A percentile compares a stretch with the other conserved stretches of the same genome.
phyloP scores from a whole-genome alignment of 176 grass and related monocot species.

The Calamus simplicifolius region DNA sequence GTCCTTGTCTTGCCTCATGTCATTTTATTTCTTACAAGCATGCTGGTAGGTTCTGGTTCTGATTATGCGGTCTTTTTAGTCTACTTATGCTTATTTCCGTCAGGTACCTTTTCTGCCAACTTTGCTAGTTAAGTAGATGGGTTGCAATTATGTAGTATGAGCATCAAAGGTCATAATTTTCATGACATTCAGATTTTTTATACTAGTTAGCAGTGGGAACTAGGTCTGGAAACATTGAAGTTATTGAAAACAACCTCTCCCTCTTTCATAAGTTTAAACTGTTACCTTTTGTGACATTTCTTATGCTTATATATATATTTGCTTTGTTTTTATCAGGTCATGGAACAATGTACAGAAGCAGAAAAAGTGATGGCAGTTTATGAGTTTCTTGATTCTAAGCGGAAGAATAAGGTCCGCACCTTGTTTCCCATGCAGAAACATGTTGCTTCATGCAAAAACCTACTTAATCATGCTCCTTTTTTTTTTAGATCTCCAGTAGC shows the following conservation, averaged over 20 bases:
- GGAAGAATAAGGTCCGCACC: conserved; percentile 72
- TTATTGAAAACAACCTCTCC: no score
- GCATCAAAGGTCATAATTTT: no score
- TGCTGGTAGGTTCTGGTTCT: no score
- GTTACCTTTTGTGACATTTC: not conserved
- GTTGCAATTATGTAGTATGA: not conserved
- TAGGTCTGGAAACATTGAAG: no score
- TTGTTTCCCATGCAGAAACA: conserved; percentile 12
- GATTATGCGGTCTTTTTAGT: no score
- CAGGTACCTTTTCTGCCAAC: conserved; percentile 13
- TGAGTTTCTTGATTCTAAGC: conserved; percentile 87
- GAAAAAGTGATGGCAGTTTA: conserved; percentile 75
- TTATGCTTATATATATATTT: conserved; percentile 16
- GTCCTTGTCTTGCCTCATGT: no score
- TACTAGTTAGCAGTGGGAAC: no score
- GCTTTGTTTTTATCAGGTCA: conserved; percentile 46
- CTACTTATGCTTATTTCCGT: conserved; percentile 7
- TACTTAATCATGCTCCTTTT: not conserved
- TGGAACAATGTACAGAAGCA: conserved; percentile 75
- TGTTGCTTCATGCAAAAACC: conserved; percentile 5
- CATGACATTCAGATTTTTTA: no score
- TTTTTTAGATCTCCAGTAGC: not conserved
- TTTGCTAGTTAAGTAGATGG: conserved; percentile 9
- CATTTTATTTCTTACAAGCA: no score
- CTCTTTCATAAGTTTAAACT: no score